A percentile compares a stretch with the other conserved stretches of the same genome.
phyloP scores from a whole-genome alignment of 208 protist genomes.

The Trypanosoma vivax region DNA sequence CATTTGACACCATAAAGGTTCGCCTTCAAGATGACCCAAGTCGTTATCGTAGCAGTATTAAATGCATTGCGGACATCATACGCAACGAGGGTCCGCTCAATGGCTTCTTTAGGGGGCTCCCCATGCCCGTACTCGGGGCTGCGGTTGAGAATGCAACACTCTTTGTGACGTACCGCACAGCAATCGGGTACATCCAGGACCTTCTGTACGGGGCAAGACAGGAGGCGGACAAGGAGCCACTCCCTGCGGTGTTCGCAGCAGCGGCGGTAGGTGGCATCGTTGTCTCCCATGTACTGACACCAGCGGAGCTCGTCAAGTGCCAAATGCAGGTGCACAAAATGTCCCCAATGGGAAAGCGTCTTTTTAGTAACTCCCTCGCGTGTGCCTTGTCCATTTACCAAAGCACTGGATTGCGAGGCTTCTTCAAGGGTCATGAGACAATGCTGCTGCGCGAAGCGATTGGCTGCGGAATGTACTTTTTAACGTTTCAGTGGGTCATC shows the following conservation, averaged over 20 bases:
- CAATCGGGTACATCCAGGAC: slow-evolving; percentile 46
- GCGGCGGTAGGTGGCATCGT: slow-evolving; percentile 66
- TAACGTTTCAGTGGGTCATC: slow-evolving; percentile 77
- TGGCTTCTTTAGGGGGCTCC: slow-evolving; percentile 86
- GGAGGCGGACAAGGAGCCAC: slow-evolving; percentile 61
- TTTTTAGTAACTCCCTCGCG: slow-evolving; percentile 78
- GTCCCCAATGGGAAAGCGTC: slow-evolving; percentile 47
- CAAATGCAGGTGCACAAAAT: slow-evolving; percentile 91
- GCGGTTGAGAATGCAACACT: slow-evolving; percentile 79
- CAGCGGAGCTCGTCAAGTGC: slow-evolving; percentile 89
- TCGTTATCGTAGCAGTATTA: slow-evolving; percentile 46
- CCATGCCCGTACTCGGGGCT: slow-evolving; percentile 75
- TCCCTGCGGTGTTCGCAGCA: slow-evolving; percentile 44
- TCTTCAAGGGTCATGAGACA: slow-evolving; percentile 83
- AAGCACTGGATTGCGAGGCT: slow-evolving; percentile 52
- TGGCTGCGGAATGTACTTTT: slow-evolving; percentile 82
- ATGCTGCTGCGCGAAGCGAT: slow-evolving; percentile 84
- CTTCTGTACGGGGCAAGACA: slow-evolving; percentile 34
- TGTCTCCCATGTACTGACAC: slow-evolving; percentile 80
- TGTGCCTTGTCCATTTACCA: slow-evolving; percentile 64
- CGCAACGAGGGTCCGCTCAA: slow-evolving; percentile 76
- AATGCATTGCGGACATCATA: slow-evolving; percentile 64
- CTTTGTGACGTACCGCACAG: slow-evolving; percentile 67
- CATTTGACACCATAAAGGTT: slow-evolving; percentile 91
- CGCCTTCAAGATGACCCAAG: slow-evolving; percentile 81